Evolutionary conservation across 2,329 filamentous ascomycete genomes (phyloP), one percentile per base, ranked within the genome.

Genomic region (Aspergillus jensenii): DNA sequence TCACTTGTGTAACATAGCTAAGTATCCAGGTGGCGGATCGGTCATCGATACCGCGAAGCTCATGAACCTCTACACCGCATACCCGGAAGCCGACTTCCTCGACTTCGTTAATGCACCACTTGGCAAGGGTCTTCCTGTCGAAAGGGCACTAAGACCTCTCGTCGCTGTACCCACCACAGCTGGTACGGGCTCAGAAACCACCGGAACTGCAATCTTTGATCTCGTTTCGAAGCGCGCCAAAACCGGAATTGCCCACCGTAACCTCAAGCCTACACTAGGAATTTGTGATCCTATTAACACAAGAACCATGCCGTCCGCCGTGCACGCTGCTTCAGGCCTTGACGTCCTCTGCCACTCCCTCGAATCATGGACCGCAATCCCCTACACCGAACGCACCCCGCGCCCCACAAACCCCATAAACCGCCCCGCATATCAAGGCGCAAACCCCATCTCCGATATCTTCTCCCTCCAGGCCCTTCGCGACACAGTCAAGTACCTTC

Each of bases 1-100:
- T 19, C 9, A 3, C 11, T 45, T 40, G 27, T 9, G 45, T 48
- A 37, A 33, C 23, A 17, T 14, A 41, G 43, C 59, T 68, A 60
- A 58, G 17, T 41, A 12, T 55, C 23, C 35, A 77, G 75, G 84
- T 17, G 88, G 92, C 66, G 95, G 95, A 39, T 96, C 91, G 40
- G 95, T 98, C 64, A 99, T 99, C 65, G 95, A 99, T 76, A 99
- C 95, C 1, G 93, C 95, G 55, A 99, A 99, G 77, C 83, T 99
- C 56, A 98, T 99, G 93, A 99, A 99, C 71, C 83, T 99, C 0
- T 98, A 98, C 78, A 90, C 88, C 1, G 88, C 86, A 62, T 97
- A 92, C 71, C 93, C 93, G 0, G 90, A 97, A 7, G 93, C 93
- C 35, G 90, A 95, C 67, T 97, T 99, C 71, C 82, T 98, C 37